Percentiles rank a stretch among this genome's conserved stretches.
These are phyloP conservation scores for Rhynchospora pubera DNA, from an alignment of 176 grass and related monocot species.

Conservation along the genomic window DNA sequence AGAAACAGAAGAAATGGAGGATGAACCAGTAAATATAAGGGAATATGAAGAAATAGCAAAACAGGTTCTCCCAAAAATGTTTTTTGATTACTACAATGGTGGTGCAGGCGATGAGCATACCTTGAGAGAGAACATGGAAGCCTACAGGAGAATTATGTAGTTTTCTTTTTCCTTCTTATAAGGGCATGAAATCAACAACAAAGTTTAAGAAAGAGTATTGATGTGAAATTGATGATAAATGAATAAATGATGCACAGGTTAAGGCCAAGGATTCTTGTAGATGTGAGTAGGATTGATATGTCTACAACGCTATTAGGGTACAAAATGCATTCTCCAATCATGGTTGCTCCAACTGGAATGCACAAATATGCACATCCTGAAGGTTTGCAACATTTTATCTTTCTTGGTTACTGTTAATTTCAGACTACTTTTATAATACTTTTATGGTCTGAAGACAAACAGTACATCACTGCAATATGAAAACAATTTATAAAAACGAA, in stretches of 20 bases:
- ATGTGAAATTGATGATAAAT: not conserved
- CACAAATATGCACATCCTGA: slow-evolving; percentile 70
- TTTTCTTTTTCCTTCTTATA: not conserved
- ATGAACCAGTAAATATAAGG: slow-evolving; percentile 53
- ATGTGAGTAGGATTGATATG: slow-evolving; percentile 79
- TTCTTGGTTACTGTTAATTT: not conserved
- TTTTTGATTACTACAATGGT: slow-evolving; percentile 68
- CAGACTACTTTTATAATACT: not conserved
- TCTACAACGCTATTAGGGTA: slow-evolving; percentile 63
- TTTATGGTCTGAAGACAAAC: not conserved
- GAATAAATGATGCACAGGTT: slow-evolving; percentile 45
- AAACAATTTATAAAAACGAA: not conserved
- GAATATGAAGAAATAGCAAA: slow-evolving; percentile 75
- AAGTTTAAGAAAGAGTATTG: not conserved
- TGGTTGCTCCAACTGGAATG: slow-evolving; percentile 51
- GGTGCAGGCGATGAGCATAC: slow-evolving; percentile 84
- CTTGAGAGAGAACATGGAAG: slow-evolving; percentile 68
- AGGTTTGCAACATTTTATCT: slow-evolving; percentile 31
- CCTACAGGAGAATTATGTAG: slow-evolving; percentile 73
- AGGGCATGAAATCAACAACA: not conserved
- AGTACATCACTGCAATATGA: not conserved
- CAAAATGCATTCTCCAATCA: slow-evolving; percentile 61
- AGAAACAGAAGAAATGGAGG: slow-evolving; percentile 45
- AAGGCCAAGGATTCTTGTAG: slow-evolving; percentile 69
- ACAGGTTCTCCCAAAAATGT: slow-evolving; percentile 68